Percentiles rank a stretch among this genome's conserved stretches.
Conservation (phyloP, 192 early-diverging fungal genomes). For the Mortierella claussenii region DNA sequence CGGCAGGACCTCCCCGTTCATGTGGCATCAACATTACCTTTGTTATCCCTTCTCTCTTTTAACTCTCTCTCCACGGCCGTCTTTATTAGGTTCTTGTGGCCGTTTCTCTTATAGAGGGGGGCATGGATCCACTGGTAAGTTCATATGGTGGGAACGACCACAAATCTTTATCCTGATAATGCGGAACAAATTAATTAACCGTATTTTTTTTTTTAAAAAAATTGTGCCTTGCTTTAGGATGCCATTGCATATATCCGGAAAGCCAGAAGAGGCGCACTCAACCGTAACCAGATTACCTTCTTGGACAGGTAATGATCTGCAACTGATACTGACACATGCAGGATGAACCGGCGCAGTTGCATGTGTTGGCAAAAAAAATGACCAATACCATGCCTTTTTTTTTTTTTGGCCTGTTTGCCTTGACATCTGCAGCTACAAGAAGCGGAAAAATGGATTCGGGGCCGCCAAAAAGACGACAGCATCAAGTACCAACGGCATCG, state of each 20-base stretch:
- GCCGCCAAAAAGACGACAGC: conserved; percentile 16
- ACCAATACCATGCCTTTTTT: neutral
- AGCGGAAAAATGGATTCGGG: conserved; percentile 50
- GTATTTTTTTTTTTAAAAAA: neutral
- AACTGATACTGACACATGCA: too few species aligned
- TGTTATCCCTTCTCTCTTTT: neutral
- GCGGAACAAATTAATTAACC: conserved; percentile 10
- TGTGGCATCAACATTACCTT: conserved; percentile 15
- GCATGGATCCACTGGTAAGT: conserved; percentile 74
- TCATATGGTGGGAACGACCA: neutral
- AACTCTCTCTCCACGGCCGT: neutral
- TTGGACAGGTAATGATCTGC: conserved; percentile 45
- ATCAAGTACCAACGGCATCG: neutral
- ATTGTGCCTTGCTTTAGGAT: conserved; percentile 41
- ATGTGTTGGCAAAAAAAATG: neutral
- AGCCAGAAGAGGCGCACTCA: conserved; percentile 58
- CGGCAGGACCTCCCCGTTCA: too few species aligned
- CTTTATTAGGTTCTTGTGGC: conserved; percentile 66
- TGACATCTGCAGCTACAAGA: conserved; percentile 33
- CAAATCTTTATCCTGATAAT: neutral
- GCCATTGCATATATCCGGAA: conserved; percentile 57
- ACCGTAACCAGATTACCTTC: conserved; percentile 57
- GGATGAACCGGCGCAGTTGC: too few species aligned
- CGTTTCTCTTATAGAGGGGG: conserved; percentile 77
- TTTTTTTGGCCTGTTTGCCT: neutral